Evolutionary conservation across 2,329 filamentous ascomycete genomes (phyloP).

Genomic region (Ophiocordyceps camponoti-floridani): DNA sequence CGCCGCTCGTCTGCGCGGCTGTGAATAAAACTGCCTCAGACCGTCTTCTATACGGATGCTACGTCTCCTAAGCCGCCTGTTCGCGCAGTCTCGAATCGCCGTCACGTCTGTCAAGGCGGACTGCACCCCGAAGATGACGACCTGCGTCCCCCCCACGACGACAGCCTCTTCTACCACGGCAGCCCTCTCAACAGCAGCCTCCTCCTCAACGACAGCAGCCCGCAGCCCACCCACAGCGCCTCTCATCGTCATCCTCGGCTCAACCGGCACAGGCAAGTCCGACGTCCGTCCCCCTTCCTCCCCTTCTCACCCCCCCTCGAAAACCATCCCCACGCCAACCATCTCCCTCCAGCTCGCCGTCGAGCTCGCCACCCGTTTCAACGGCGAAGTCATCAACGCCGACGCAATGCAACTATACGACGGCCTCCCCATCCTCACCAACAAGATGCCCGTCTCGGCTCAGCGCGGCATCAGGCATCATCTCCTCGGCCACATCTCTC

Average conservation of each 20-base stretch:
- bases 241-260: slow-evolving; percentile 67
- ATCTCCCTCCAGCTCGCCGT: slow-evolving; percentile 54
- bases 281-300: slow-evolving; percentile 38
- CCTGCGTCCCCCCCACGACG: background rate
- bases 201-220: slow-evolving; percentile 18
- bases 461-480: slow-evolving; percentile 73
- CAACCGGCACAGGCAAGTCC: slow-evolving; percentile 87
- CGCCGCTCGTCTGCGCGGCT: background rate
- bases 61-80: background rate
- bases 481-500: slow-evolving; percentile 59
- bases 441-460: slow-evolving; percentile 66
- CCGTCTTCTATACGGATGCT: background rate
- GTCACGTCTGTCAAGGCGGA: background rate
- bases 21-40: too few species aligned
- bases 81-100: background rate
- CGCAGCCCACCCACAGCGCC: slow-evolving; percentile 29
- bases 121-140: background rate
- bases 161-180: slow-evolving; percentile 15
- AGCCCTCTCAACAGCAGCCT: slow-evolving; percentile 1
- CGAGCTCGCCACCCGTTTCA: slow-evolving; percentile 63
- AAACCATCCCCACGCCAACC: too few species aligned
- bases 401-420: slow-evolving; percentile 97
- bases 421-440: slow-evolving; percentile 85
- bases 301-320: background rate
- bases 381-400: slow-evolving; percentile 90